These are phyloP conservation scores for Pecoramyces ruminantium DNA, from an alignment of 192 early-diverging fungal genomes.

Conservation along the genomic window DNA sequence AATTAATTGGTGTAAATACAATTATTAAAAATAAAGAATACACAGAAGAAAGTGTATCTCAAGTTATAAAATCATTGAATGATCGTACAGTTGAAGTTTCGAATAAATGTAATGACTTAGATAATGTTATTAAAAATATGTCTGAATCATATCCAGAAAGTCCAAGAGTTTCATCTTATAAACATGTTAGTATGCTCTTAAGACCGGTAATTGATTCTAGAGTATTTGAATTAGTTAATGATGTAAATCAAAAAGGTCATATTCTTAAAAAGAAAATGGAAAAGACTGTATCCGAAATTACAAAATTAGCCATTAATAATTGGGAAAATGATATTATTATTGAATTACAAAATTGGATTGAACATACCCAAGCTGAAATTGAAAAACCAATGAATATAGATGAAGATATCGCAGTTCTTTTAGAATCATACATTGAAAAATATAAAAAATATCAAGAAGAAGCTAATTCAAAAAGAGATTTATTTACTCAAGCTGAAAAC, in stretches of 20 bases:
- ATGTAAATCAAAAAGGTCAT: neutral
- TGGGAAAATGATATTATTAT: neutral
- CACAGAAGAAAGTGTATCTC: neutral
- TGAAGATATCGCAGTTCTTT: neutral
- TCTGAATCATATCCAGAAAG: neutral
- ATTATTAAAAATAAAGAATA: neutral
- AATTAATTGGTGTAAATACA: neutral
- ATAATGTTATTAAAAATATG: neutral
- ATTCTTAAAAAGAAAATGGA: neutral
- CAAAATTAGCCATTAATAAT: neutral
- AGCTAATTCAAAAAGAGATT: neutral
- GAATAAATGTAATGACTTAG: neutral
- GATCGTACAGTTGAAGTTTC: neutral
- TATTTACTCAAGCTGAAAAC: neutral
- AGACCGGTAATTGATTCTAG: neutral
- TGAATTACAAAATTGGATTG: neutral
- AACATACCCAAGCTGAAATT: neutral
- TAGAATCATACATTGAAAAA: neutral
- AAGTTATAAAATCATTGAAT: neutral
- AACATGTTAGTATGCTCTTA: neutral
- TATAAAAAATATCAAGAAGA: neutral
- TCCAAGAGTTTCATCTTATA: neutral
- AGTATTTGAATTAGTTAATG: neutral
- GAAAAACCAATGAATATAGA: neutral
- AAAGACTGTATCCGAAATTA: neutral